phyloP scores from a whole-genome alignment of 2,329 filamentous ascomycete species.

The Diaporthe batatas region DNA sequence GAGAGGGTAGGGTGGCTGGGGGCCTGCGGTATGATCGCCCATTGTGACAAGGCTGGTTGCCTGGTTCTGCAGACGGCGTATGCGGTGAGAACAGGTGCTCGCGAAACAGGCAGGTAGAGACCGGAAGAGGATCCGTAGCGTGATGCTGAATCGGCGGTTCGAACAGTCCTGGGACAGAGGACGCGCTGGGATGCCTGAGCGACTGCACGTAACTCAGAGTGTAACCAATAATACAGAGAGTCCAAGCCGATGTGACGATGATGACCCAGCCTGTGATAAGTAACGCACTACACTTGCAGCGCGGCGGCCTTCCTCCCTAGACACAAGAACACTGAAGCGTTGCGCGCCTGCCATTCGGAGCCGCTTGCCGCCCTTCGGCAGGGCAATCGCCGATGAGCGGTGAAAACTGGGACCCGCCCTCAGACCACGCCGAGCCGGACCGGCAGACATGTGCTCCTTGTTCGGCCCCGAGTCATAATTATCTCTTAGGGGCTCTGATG shows the following conservation, averaged over 20 bases:
- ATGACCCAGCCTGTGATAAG: not conserved
- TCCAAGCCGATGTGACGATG: slow-evolving; percentile 1
- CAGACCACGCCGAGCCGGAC: slow-evolving; percentile 71
- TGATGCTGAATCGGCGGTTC: not conserved
- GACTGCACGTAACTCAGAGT: slow-evolving; percentile 9
- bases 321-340: not conserved
- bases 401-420: slow-evolving; percentile 54
- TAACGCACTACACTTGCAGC: not conserved
- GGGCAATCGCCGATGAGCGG: slow-evolving; percentile 33
- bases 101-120: not conserved
- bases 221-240: slow-evolving; percentile 1
- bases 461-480: slow-evolving; percentile 24
- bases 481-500: not conserved
- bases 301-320: no score
- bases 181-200: not conserved
- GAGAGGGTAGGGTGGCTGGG: slow-evolving; percentile 56
- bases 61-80: not conserved
- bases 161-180: not conserved
- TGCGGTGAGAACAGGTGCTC: not conserved
- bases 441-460: slow-evolving; percentile 43
- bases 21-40: slow-evolving; percentile 8
- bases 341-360: not conserved
- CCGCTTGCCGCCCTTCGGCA: slow-evolving; percentile 17
- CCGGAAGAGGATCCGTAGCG: not conserved
- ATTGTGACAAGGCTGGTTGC: slow-evolving; percentile 11